Percentiles rank a stretch among this genome's conserved stretches.
These are phyloP conservation scores for Aspergillus ostianus DNA, from an alignment of 495 filamentous ascomycete genomes.

Conservation along the genomic window DNA sequence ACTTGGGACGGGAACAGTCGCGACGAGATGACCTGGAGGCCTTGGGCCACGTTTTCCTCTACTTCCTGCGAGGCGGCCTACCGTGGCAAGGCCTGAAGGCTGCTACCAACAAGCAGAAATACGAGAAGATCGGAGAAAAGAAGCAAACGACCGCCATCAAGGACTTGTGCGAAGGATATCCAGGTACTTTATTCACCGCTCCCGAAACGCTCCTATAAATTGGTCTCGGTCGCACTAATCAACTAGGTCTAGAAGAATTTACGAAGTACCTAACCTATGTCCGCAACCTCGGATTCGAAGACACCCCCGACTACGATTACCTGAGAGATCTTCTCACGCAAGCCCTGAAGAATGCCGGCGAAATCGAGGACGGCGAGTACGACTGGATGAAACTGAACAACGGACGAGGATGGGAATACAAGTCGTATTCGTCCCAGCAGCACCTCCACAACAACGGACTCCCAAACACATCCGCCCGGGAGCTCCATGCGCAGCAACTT, in stretches of 20 bases:
- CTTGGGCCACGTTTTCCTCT: slow-evolving; percentile 98
- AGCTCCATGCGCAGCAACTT: slow-evolving; percentile 66
- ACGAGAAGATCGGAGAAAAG: slow-evolving; percentile 99
- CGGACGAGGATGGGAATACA: slow-evolving; percentile 91
- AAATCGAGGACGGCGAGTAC: slow-evolving; percentile 97
- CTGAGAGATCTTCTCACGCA: slow-evolving; percentile 94
- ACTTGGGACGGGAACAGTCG: slow-evolving; percentile 94
- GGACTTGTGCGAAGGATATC: slow-evolving; percentile 94
- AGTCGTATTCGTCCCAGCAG: slow-evolving; percentile 75
- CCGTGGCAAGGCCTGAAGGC: slow-evolving; percentile 99
- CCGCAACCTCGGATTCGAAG: slow-evolving; percentile 96
- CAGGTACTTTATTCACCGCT: slow-evolving; percentile 49
- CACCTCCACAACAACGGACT: slow-evolving; percentile 71
- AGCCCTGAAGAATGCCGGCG: slow-evolving; percentile 90
- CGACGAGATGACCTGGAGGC: slow-evolving; percentile 95
- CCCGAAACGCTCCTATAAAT: background rate
- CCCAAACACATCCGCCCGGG: slow-evolving; percentile 73
- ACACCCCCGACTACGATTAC: slow-evolving; percentile 98
- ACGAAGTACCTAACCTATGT: slow-evolving; percentile 97
- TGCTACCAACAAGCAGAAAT: slow-evolving; percentile 99
- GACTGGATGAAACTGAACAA: slow-evolving; percentile 99
- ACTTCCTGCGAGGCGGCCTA: slow-evolving; percentile 93
- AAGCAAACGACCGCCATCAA: slow-evolving; percentile 97
- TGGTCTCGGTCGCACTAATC: slow-evolving; percentile 15
- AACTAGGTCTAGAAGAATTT: slow-evolving; percentile 69